Percentiles rank a stretch among this genome's conserved stretches.
Evolutionary conservation across 306 rosid species (phyloP).

Genomic region (Rubus parviflorus): DNA sequence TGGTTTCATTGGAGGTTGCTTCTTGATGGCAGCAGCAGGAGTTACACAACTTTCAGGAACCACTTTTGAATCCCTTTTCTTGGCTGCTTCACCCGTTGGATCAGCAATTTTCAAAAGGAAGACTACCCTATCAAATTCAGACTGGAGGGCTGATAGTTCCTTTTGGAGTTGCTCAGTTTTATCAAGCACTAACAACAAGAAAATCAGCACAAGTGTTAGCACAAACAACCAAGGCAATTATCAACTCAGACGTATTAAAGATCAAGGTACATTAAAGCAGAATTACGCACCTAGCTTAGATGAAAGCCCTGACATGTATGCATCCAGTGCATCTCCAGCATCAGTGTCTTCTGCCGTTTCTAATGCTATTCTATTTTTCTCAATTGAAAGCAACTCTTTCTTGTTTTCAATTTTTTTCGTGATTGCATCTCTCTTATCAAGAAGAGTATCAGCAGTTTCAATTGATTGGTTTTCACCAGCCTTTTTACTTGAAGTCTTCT

Average conservation of each 20-base stretch:
- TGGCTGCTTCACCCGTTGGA: slow-evolving; percentile 83
- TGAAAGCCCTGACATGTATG: slow-evolving; percentile 92
- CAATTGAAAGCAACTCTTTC: slow-evolving; percentile 59
- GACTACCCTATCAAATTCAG: slow-evolving; percentile 73
- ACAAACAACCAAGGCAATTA: background rate
- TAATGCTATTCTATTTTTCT: slow-evolving; percentile 51
- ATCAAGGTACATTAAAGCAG: background rate
- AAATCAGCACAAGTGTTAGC: slow-evolving; percentile 31
- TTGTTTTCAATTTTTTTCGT: slow-evolving; percentile 61
- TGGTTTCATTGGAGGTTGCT: slow-evolving; percentile 42
- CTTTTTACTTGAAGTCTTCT: slow-evolving; percentile 56
- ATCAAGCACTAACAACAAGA: slow-evolving; percentile 60
- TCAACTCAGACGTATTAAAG: background rate
- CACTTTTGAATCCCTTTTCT: slow-evolving; percentile 66
- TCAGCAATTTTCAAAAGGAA: slow-evolving; percentile 93
- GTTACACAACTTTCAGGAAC: slow-evolving; percentile 47
- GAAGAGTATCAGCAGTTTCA: slow-evolving; percentile 91
- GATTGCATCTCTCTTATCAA: slow-evolving; percentile 78
- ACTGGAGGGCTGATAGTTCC: slow-evolving; percentile 72
- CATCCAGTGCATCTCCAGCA: slow-evolving; percentile 75
- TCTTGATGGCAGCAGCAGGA: slow-evolving; percentile 33
- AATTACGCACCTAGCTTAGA: slow-evolving; percentile 74
- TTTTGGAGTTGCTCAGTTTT: slow-evolving; percentile 62
- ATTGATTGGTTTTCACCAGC: slow-evolving; percentile 58
- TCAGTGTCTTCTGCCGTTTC: slow-evolving; percentile 43